phyloP scores from a whole-genome alignment of 495 filamentous ascomycete genomes.

The Aspergillus diversus region DNA sequence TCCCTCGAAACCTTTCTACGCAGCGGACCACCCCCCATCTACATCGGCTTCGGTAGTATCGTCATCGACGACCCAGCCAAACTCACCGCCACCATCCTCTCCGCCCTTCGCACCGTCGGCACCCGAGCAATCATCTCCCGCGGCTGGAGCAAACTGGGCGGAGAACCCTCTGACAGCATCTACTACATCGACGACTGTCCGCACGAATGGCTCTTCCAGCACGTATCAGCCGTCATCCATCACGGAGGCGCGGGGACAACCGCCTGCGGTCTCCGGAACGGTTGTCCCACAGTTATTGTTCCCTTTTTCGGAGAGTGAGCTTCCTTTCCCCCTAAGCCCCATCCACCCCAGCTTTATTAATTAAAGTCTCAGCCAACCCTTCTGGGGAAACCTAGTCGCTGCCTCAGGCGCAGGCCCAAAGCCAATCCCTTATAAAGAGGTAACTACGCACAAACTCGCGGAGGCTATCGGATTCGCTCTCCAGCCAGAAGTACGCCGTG shows the following conservation, averaged over 20 bases:
- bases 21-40: constrained; percentile 59
- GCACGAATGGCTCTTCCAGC: constrained; percentile 69
- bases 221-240: constrained; percentile 63
- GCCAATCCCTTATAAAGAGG: constrained; percentile 72
- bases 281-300: constrained; percentile 62
- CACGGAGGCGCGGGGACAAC: constrained; percentile 72
- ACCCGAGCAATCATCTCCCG: constrained; percentile 63
- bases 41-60: constrained; percentile 72
- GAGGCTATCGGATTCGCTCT: constrained; percentile 72
- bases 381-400: constrained; percentile 79
- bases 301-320: constrained; percentile 69
- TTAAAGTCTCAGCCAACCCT: constrained; percentile 57
- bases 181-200: constrained; percentile 64
- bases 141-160: constrained; percentile 67
- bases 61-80: constrained; percentile 62
- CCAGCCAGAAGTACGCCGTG: constrained; percentile 55
- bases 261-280: constrained; percentile 60
- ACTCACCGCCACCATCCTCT: constrained; percentile 56
- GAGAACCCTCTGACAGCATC: constrained; percentile 47
- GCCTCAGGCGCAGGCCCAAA: constrained; percentile 66
- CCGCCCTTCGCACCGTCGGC: constrained; percentile 54
- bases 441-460: constrained; percentile 65
- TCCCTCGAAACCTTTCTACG: constrained; percentile 57
- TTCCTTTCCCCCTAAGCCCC: not conserved
- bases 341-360: too few species aligned